phyloP scores from a whole-genome alignment of 768 basidiomycete species.

The Russula olivacea region DNA sequence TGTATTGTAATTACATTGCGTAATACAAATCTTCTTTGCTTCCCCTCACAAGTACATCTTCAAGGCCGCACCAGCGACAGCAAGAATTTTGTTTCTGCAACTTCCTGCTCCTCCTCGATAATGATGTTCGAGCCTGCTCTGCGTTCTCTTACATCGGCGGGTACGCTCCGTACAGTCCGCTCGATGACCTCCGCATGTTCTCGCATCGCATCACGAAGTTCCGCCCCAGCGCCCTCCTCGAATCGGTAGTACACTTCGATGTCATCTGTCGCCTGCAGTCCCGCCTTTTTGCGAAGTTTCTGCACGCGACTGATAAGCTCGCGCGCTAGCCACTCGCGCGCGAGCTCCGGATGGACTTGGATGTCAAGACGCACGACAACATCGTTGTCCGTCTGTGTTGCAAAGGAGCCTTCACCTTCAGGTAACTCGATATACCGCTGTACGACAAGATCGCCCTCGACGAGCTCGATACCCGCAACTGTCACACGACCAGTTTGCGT shows the following conservation, averaged over 20 bases:
- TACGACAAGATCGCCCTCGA: slow-evolving; percentile 86
- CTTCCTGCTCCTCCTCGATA: slow-evolving; percentile 83
- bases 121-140: slow-evolving; percentile 47
- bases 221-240: slow-evolving; percentile 58
- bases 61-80: slow-evolving; percentile 59
- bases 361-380: slow-evolving; percentile 92
- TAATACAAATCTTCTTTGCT: slow-evolving; percentile 27
- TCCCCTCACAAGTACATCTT: slow-evolving; percentile 17
- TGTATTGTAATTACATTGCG: slow-evolving; percentile 22
- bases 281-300: slow-evolving; percentile 92
- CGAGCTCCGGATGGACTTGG: slow-evolving; percentile 78
- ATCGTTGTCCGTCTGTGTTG: slow-evolving; percentile 88
- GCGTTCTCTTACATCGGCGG: slow-evolving; percentile 51
- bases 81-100: slow-evolving; percentile 71
- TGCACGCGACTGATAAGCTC: slow-evolving; percentile 92
- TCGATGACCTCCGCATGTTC: slow-evolving; percentile 64
- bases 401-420: slow-evolving; percentile 51
- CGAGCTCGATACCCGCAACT: slow-evolving; percentile 86
- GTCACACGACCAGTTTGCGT: slow-evolving; percentile 65
- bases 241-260: slow-evolving; percentile 83
- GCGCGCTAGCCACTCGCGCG: slow-evolving; percentile 81
- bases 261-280: slow-evolving; percentile 91
- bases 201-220: slow-evolving; percentile 56
- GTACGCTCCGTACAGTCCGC: slow-evolving; percentile 69
- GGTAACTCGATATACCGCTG: slow-evolving; percentile 86